A percentile compares a stretch with the other conserved stretches of the same genome.
phyloP scores from a whole-genome alignment of 2,329 filamentous ascomycete genomes.

The Scopulariopsis brevicaulis region DNA sequence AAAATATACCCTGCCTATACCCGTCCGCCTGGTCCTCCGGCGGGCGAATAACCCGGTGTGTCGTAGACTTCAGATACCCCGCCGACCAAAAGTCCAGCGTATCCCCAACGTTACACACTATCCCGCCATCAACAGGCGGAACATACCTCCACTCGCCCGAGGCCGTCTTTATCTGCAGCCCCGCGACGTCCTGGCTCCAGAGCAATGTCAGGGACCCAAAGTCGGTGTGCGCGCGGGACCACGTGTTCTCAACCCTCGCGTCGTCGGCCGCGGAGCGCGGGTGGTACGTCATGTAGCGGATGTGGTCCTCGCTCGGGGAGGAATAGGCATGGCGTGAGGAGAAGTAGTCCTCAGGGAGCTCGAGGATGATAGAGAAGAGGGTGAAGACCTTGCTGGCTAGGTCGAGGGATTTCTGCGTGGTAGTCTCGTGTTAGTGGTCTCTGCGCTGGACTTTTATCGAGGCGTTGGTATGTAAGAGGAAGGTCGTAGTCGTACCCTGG shows the following conservation, averaged over 20 bases:
- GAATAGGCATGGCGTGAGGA: constrained; percentile 39
- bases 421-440: constrained; percentile 12
- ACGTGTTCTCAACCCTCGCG: constrained; percentile 14
- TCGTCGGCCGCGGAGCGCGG: constrained; percentile 31
- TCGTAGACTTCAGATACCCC: constrained; percentile 20
- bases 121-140: constrained; percentile 27
- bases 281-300: constrained; percentile 44
- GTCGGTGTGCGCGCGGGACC: constrained; percentile 31
- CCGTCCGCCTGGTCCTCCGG: constrained; percentile 19
- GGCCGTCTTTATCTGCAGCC: constrained; percentile 31
- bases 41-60: constrained; percentile 21
- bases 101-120: constrained; percentile 29
- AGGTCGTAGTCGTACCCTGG: constrained; percentile 23
- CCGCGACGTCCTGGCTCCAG: constrained; percentile 41
- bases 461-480: constrained; percentile 22
- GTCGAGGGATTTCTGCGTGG: constrained; percentile 16
- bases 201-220: constrained; percentile 39
- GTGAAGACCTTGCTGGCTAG: constrained; percentile 14
- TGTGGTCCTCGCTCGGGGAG: constrained; percentile 37
- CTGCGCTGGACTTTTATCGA: constrained; percentile 23
- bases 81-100: constrained; percentile 17
- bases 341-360: constrained; percentile 41
- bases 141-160: constrained; percentile 31
- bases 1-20: constrained; percentile 20
- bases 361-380: constrained; percentile 33